A percentile compares a stretch with the other conserved stretches of the same genome.
These are phyloP conservation scores for Lentinus brumalis DNA, from an alignment of 768 basidiomycete species.

Conservation along the genomic window DNA sequence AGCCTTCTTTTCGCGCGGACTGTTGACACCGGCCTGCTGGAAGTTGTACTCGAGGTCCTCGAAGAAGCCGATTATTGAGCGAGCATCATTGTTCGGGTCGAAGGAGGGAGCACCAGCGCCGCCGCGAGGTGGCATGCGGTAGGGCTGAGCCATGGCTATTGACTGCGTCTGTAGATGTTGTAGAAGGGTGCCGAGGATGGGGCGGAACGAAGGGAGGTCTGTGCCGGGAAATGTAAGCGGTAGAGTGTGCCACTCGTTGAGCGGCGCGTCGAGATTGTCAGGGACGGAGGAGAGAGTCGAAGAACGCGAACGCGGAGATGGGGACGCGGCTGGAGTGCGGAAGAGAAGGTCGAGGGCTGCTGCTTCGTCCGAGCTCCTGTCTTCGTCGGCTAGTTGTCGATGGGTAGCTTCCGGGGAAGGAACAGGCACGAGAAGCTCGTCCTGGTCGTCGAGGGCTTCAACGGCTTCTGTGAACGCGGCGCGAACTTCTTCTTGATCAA, in stretches of 20 bases:
- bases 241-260: not conserved
- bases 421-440: not conserved
- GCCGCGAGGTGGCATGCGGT: conserved; percentile 11
- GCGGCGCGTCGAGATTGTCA: not conserved
- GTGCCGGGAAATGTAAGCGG: not conserved
- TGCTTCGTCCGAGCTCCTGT: no score
- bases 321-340: not conserved
- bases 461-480: not conserved
- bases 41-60: conserved; percentile 12
- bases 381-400: not conserved
- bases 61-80: conserved; percentile 15
- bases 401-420: not conserved
- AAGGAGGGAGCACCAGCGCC: conserved; percentile 8
- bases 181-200: not conserved
- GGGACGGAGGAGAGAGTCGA: not conserved
- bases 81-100: not conserved
- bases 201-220: not conserved
- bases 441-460: not conserved
- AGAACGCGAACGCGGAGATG: not conserved
- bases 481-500: not conserved
- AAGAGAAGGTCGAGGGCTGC: no score
- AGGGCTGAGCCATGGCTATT: not conserved
- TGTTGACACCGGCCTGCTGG: not conserved
- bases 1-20: not conserved
- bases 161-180: not conserved